A percentile compares a stretch with the other conserved stretches of the same genome.
phyloP scores from a whole-genome alignment of 208 protist genomes.

The Trypanosoma melophagium region DNA sequence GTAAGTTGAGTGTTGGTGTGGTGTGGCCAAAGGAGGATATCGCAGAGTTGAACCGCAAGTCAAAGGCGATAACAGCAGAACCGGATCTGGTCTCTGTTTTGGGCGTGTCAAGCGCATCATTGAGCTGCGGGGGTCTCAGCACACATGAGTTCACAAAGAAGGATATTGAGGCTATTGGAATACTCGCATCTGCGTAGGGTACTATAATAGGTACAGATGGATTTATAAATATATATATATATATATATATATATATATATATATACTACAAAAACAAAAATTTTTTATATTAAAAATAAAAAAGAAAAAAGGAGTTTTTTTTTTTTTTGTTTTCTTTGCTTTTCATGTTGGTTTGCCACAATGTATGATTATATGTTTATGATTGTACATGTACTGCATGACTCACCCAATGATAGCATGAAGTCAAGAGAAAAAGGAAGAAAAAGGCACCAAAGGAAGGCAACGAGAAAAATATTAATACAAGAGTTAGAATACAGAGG shows the following conservation, averaged over 20 bases:
- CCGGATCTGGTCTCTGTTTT: slow-evolving; percentile 27
- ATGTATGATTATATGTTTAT: too few relatives aligned
- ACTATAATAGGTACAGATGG: background rate
- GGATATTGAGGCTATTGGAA: slow-evolving; percentile 50
- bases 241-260: too few relatives aligned
- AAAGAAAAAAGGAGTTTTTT: background rate
- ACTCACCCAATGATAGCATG: too few relatives aligned
- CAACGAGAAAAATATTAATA: too few relatives aligned
- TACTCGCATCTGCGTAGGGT: slow-evolving; percentile 26
- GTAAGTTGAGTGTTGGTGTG: slow-evolving; percentile 31
- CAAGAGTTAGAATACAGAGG: too few relatives aligned
- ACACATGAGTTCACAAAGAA: slow-evolving; percentile 53
- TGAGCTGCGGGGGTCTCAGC: slow-evolving; percentile 40
- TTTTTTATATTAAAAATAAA: background rate
- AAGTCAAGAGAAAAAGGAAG: too few relatives aligned
- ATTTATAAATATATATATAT: too few relatives aligned
- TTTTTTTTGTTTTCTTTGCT: background rate
- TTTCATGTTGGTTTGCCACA: too few relatives aligned
- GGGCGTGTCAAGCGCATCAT: slow-evolving; percentile 21
- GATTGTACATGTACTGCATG: too few relatives aligned
- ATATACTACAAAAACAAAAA: background rate
- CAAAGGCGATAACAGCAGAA: slow-evolving; percentile 27
- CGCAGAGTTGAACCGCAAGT: slow-evolving; percentile 39
- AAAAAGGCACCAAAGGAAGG: too few relatives aligned
- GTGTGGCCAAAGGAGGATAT: slow-evolving; percentile 70